These are phyloP conservation scores for Pichia gijzeniarum DNA, from an alignment of 805 yeast genomes.

Conservation along the genomic window DNA sequence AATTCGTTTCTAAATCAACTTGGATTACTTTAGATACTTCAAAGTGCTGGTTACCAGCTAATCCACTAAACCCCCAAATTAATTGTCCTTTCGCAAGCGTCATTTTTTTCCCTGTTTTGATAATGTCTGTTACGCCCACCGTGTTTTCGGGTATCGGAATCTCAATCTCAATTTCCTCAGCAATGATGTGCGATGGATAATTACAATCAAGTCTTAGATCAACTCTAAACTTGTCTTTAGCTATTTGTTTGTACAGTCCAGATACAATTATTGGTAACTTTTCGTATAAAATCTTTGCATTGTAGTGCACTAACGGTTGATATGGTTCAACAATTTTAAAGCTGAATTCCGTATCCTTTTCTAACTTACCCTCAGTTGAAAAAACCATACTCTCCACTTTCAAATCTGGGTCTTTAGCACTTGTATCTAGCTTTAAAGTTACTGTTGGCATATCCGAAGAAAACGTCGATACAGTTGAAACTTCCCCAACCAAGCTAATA, in stretches of 20 bases:
- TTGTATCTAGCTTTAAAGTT: neutral
- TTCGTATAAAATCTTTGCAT: neutral
- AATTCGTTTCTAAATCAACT: neutral
- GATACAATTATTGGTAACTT: neutral
- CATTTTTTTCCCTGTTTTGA: neutral
- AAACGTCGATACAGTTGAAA: slow-evolving; percentile 14
- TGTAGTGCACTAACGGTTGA: slow-evolving; percentile 2
- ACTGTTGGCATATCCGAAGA: neutral
- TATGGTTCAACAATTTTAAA: too few species aligned
- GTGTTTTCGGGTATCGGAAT: slow-evolving; percentile 1
- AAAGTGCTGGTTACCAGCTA: neutral
- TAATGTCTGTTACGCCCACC: neutral
- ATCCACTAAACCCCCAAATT: neutral
- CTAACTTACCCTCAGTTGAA: neutral
- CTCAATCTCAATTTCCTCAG: neutral
- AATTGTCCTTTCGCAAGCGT: neutral
- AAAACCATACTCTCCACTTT: neutral
- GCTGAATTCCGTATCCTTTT: neutral
- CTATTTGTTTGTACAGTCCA: slow-evolving; percentile 4
- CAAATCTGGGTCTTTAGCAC: too few species aligned
- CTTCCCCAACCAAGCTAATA: neutral
- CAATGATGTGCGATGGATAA: neutral
- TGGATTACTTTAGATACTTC: neutral
- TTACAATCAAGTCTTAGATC: neutral
- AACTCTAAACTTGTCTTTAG: slow-evolving; percentile 2